phyloP scores from a whole-genome alignment of 2,329 filamentous ascomycete genomes.

The Capronia americana region DNA sequence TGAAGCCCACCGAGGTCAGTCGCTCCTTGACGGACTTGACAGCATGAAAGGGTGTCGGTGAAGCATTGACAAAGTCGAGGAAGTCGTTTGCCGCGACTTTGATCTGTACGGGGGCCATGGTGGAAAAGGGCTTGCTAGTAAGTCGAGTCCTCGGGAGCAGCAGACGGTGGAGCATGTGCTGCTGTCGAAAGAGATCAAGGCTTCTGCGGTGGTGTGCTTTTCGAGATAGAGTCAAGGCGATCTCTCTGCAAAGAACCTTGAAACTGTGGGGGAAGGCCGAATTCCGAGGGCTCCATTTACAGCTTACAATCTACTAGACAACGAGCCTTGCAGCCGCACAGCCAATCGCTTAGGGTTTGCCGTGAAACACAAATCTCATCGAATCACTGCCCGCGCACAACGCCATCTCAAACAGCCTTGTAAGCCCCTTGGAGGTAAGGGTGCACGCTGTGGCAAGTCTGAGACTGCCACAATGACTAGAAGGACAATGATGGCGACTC shows the following conservation, averaged over 20 bases:
- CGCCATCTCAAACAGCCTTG: slow-evolving; percentile 27
- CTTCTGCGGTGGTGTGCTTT: not conserved
- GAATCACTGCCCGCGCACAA: slow-evolving; percentile 30
- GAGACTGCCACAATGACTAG: slow-evolving; percentile 16
- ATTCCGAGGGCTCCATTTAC: slow-evolving; percentile 7
- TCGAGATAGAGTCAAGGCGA: not conserved
- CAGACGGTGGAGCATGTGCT: slow-evolving; percentile 32
- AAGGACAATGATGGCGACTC: slow-evolving; percentile 13
- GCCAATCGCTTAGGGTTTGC: slow-evolving; percentile 7
- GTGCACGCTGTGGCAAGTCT: slow-evolving; percentile 2
- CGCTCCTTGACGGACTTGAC: slow-evolving; percentile 78
- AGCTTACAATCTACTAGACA: not conserved
- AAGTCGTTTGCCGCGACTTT: slow-evolving; percentile 74
- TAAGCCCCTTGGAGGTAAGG: not conserved
- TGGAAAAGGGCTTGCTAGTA: slow-evolving; percentile 32
- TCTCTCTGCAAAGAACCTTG: not conserved
- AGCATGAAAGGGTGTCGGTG: slow-evolving; percentile 94
- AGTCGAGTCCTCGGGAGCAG: slow-evolving; percentile 9
- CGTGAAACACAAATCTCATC: slow-evolving; percentile 26
- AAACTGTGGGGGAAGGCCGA: slow-evolving; percentile 6
- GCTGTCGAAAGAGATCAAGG: not conserved
- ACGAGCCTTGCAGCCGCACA: slow-evolving; percentile 11
- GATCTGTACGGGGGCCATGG: slow-evolving; percentile 42
- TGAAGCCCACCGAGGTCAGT: slow-evolving; percentile 83
- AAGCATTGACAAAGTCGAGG: slow-evolving; percentile 90